These are phyloP conservation scores for Fraxinus greggii DNA, from an alignment of 305 asterid species.

Conservation along the genomic window DNA sequence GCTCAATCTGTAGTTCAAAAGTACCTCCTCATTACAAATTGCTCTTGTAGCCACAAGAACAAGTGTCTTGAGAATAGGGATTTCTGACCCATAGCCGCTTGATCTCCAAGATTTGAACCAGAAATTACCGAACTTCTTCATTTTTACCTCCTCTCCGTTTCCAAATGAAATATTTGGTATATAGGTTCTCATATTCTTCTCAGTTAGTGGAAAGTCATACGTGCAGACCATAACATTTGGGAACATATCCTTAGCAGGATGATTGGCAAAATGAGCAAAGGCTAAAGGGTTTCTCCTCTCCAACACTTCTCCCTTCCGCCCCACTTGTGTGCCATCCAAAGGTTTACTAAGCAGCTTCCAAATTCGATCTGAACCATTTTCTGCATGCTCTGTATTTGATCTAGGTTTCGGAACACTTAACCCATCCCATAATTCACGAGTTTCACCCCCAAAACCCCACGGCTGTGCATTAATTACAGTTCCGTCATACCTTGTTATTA, in stretches of 20 bases:
- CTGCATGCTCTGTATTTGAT: conserved; percentile 30
- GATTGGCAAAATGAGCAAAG: conserved; percentile 83
- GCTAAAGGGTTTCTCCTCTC: conserved; percentile 91
- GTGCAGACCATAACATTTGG: conserved; percentile 88
- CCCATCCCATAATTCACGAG: conserved; percentile 67
- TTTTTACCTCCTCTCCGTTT: conserved; percentile 48
- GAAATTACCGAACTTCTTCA: conserved; percentile 69
- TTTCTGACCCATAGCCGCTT: conserved; percentile 24
- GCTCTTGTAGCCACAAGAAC: conserved; percentile 69
- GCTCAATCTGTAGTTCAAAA: conserved; percentile 82
- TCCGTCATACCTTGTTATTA: conserved; percentile 88
- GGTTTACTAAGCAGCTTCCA: conserved; percentile 88
- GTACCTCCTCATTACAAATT: conserved; percentile 68
- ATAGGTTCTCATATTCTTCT: conserved; percentile 64
- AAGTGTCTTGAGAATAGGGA: conserved; percentile 58
- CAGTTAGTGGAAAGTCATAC: conserved; percentile 70
- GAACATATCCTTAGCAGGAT: conserved; percentile 56
- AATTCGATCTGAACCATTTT: conserved; percentile 56
- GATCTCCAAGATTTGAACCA: conserved; percentile 87
- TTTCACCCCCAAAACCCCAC: conserved; percentile 85
- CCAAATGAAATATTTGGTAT: conserved; percentile 78
- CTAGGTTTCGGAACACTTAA: conserved; percentile 24
- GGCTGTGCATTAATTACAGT: conserved; percentile 83
- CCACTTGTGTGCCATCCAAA: conserved; percentile 40
- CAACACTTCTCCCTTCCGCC: conserved; percentile 46